Evolutionary conservation across 164 flowering plant genomes (phyloP), one percentile per base, ranked within the genome.

Genomic region (Aristolochia fimbriata): DNA sequence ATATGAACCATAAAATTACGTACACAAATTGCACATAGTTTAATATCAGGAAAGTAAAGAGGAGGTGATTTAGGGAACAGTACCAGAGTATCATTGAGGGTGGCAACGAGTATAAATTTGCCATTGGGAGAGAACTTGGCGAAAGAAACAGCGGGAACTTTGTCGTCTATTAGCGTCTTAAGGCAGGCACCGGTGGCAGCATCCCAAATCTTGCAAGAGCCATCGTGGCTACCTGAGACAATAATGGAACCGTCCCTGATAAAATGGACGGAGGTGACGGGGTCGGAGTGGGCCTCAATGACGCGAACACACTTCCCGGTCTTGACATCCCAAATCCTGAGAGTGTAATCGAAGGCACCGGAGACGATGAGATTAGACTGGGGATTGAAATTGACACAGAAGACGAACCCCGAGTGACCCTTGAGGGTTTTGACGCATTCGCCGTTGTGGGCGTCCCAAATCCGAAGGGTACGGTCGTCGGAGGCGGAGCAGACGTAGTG

Each of bases 401-500:
- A 93, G 12, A 93, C 99, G 62, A 65, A 71, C 56, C 74, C 66
- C 37, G 93, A 57, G 74, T 93, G 99, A 48, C 99, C 97, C 2
- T 74, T 76, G 25, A 93, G 83, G 65, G 81, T 83, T 62, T 91
- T 86, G 47, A 94, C 81, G 79, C 81, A 83, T 12, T 80, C 90
- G 58, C 70, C 69, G 12, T 23, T 5, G 46, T 72, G 90, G 1
- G 90, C 86, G 68, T 81, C 91, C 99, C 97, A 93, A 65, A 93
- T 93, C 55, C 92, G 88, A 68, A 90, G 77, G 15, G 96, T 80
- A 22, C 74, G 73, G 63, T 93, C 97, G 62, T 93, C 97, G 68
- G 97, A 94, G 58, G 97, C 95, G 51, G 99, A 94, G 76, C 91
- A 83, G 69, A 90, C 75, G 79, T 94, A 94, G 70, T 78, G 94